Conservation (phyloP, 2,329 filamentous ascomycete species). For the Chaetomium sp. region DNA sequence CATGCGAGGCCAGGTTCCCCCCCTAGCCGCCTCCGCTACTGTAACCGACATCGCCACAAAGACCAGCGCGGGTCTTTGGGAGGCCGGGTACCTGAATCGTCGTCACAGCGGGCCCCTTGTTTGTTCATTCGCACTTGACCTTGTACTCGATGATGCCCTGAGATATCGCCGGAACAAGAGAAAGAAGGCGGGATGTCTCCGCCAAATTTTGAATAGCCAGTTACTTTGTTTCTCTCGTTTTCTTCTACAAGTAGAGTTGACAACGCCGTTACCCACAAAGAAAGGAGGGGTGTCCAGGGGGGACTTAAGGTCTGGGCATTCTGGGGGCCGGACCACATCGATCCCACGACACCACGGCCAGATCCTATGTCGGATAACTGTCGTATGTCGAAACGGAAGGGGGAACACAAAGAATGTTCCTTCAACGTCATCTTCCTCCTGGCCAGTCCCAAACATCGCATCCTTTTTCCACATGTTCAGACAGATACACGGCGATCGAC, state of each 20-base stretch:
- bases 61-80: not conserved
- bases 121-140: not conserved
- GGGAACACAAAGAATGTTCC: not conserved
- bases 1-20: not conserved
- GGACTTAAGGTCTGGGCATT: not conserved
- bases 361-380: not conserved
- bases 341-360: not conserved
- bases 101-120: not conserved
- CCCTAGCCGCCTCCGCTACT: not conserved
- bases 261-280: not conserved
- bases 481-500: not conserved
- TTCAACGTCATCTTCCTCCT: not conserved
- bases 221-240: not conserved
- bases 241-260: not conserved
- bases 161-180: not conserved
- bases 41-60: not conserved
- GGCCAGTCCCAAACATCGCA: not conserved
- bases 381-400: constrained; percentile 9
- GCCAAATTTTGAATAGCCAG: not conserved
- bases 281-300: not conserved
- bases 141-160: not conserved
- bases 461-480: not conserved
- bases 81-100: constrained; percentile 20
- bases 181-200: not conserved
- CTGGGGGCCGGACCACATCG: constrained; percentile 10